These are phyloP conservation scores for Wickerhamiella australiensis DNA, from an alignment of 805 yeast species.

Conservation along the genomic window DNA sequence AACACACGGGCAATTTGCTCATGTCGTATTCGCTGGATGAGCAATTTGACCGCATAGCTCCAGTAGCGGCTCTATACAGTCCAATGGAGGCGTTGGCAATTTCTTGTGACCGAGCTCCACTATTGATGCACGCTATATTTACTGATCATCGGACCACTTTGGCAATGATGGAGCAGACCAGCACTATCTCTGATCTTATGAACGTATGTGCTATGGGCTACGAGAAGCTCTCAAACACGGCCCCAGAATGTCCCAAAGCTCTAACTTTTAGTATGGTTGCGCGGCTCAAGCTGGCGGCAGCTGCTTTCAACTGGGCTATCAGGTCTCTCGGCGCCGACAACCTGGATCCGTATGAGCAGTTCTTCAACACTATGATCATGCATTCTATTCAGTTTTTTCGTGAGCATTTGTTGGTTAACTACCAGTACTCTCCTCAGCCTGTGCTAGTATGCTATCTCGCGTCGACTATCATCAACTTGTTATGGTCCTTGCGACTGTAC, in stretches of 20 bases:
- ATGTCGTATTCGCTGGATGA: neutral
- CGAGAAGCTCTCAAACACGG: neutral
- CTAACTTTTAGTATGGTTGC: neutral
- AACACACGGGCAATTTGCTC: neutral
- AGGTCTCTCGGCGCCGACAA: neutral
- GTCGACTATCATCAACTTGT: conserved; percentile 14
- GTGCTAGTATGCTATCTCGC: conserved; percentile 13
- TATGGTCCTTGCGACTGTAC: conserved; percentile 19
- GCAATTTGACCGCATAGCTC: neutral
- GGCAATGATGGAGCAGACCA: neutral
- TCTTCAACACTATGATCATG: conserved; percentile 1
- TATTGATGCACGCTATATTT: neutral
- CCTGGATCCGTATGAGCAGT: neutral
- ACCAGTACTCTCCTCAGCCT: conserved; percentile 12
- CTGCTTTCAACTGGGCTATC: conserved; percentile 2
- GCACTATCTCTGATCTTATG: neutral
- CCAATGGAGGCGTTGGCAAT: conserved; percentile 2
- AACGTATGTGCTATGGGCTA: neutral
- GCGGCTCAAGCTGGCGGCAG: neutral
- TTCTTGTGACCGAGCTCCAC: neutral
- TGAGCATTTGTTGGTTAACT: conserved; percentile 13
- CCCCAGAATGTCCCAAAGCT: neutral
- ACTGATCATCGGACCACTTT: neutral
- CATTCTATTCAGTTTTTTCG: conserved; percentile 15
- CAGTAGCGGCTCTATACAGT: neutral